phyloP scores from a whole-genome alignment of 805 yeast species.

The Nakazawaea ambrosiae region DNA sequence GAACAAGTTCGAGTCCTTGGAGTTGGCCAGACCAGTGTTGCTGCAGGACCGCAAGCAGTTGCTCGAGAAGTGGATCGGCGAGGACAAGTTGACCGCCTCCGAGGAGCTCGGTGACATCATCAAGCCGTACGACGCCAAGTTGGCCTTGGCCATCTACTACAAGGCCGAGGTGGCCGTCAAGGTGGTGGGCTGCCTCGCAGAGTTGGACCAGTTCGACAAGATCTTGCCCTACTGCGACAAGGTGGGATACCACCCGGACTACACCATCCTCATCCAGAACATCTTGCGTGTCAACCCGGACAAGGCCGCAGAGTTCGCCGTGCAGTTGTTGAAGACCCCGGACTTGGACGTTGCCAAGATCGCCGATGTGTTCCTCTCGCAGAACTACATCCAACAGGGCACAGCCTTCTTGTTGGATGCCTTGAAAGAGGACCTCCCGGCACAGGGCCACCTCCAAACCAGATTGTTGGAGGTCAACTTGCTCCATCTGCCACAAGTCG shows the following conservation, averaged over 20 bases:
- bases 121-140: slow-evolving; percentile 75
- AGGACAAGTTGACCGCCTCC: slow-evolving; percentile 88
- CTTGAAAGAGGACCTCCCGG: slow-evolving; percentile 85
- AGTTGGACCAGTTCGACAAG: slow-evolving; percentile 93
- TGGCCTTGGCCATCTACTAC: slow-evolving; percentile 87
- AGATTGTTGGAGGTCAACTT: slow-evolving; percentile 88
- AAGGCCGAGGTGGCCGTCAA: slow-evolving; percentile 78
- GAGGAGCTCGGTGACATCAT: slow-evolving; percentile 97
- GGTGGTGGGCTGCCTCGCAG: slow-evolving; percentile 89
- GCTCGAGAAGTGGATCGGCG: slow-evolving; percentile 94
- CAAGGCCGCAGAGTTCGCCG: slow-evolving; percentile 95
- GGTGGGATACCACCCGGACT: slow-evolving; percentile 85
- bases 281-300: slow-evolving; percentile 93
- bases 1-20: slow-evolving; percentile 89
- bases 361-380: slow-evolving; percentile 91
- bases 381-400: slow-evolving; percentile 93
- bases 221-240: slow-evolving; percentile 90
- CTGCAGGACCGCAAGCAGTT: slow-evolving; percentile 92
- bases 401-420: slow-evolving; percentile 96
- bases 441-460: slow-evolving; percentile 94
- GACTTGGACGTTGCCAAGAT: slow-evolving; percentile 76
- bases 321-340: slow-evolving; percentile 61
- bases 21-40: slow-evolving; percentile 89
- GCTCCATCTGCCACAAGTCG: slow-evolving; percentile 97
- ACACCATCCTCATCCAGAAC: slow-evolving; percentile 81